Base-by-base conservation (phyloP, 2,329 filamentous ascomycete genomes). In the Talaromyces sp. region DNA sequence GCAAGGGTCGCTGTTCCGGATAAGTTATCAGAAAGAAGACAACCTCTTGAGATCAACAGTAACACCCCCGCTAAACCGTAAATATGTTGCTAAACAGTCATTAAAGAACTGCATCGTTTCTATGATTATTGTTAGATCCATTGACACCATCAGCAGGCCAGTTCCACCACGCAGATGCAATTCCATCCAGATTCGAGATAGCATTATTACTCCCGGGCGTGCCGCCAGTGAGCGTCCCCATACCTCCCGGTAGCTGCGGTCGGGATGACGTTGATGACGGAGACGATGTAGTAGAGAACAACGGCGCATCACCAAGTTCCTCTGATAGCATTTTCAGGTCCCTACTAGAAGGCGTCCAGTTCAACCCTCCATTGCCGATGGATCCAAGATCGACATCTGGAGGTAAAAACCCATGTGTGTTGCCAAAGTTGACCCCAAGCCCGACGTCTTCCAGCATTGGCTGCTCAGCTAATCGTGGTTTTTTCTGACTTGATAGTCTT, bases 271-370 rank as follows among this genome's bases (percentile, higher is more conserved):
- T 25, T 19, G 55, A 45, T 39, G 57, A 35, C 25, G 48, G 41
- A 2, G 57, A 31, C 53, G 57, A 54, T 17, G 52, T 19, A 9
- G 45, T 43, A 31, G 57, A 59, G 22, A 55, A 54, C 10, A 59
- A 41, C 15, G 56, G 48, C 6, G 59, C 33, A 19, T 52, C 43
- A 15, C 55, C 55, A 3, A 60, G 15, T 35, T 58, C 54, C 8
- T 60, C 59, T 15, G 59, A 55, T 5, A 60, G 51, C 31, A 60
- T 35, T 50, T 60, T 60, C 31, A 60, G 39, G 7, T 60, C 59
- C 10, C 59, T 37, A 17, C 51, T 60, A 9, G 54, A 54, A 25
- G 58, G 58, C 0, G 55, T 51, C 59, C 59, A 60, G 25, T 46
- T 58, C 10, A 60, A 45, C 11, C 50, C 59, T 25, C 53, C 51